A percentile compares a stretch with the other conserved stretches of the same genome.
phyloP scores from a whole-genome alignment of 164 flowering plant species.

The Amborella trichopoda region DNA sequence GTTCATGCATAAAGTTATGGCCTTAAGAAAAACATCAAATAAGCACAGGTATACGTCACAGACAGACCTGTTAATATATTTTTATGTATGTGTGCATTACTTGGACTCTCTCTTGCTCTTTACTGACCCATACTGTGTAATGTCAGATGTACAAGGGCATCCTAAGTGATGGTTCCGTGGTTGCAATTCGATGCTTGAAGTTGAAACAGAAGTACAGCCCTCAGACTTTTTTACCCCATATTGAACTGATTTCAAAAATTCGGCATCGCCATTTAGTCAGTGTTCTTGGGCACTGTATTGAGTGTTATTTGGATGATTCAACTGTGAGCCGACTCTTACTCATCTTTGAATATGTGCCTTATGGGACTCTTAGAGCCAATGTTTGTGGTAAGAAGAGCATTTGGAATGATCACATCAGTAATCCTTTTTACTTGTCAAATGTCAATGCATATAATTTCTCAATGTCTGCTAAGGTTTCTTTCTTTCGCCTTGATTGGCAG shows the following conservation, averaged over 20 bases:
- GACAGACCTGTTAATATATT: background rate
- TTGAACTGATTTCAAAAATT: conserved; percentile 78
- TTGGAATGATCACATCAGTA: too few relatives aligned
- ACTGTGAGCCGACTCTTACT: conserved; percentile 83
- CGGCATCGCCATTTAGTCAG: conserved; percentile 87
- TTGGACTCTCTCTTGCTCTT: background rate
- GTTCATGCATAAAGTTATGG: background rate
- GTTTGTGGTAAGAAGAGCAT: conserved; percentile 46
- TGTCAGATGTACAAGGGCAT: conserved; percentile 78
- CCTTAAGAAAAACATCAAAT: background rate
- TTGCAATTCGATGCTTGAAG: conserved; percentile 83
- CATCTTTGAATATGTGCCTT: conserved; percentile 74
- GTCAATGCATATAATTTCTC: too few relatives aligned
- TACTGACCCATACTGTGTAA: conserved; percentile 5
- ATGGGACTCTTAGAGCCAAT: conserved; percentile 66
- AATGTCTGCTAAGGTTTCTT: background rate
- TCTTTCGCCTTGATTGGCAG: background rate
- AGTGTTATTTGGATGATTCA: conserved; percentile 82
- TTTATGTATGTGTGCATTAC: background rate
- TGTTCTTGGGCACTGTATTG: conserved; percentile 92
- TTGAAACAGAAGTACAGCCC: conserved; percentile 47
- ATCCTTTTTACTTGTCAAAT: too few relatives aligned
- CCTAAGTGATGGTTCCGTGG: conserved; percentile 57
- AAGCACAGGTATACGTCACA: background rate
- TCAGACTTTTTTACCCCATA: conserved; percentile 54